Conservation (phyloP, 2,329 filamentous ascomycete species). For the Thielaviopsis populi region DNA sequence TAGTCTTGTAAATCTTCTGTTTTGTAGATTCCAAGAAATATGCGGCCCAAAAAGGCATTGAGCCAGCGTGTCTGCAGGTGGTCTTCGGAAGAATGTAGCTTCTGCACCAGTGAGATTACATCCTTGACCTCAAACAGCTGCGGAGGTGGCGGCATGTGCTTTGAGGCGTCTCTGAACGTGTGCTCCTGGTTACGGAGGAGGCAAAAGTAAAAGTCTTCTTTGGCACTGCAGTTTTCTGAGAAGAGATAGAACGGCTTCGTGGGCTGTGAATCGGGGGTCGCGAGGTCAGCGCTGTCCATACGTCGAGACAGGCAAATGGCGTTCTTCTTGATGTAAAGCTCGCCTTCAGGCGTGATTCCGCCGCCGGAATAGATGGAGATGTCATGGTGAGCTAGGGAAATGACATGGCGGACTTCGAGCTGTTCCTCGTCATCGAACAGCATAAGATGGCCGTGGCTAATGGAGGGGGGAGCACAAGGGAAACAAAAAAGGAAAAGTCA, state of each 20-base stretch:
- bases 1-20: constrained; percentile 67
- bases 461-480: not conserved
- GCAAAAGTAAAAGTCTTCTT: constrained; percentile 97
- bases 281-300: constrained; percentile 35
- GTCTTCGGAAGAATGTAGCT: constrained; percentile 80
- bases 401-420: constrained; percentile 88
- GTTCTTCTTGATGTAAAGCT: constrained; percentile 91
- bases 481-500: constrained; percentile 10
- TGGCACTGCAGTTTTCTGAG: constrained; percentile 86
- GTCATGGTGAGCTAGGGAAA: constrained; percentile 77
- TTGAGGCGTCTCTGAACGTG: constrained; percentile 28
- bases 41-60: constrained; percentile 74
- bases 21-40: constrained; percentile 79
- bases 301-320: constrained; percentile 67
- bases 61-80: constrained; percentile 84
- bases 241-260: constrained; percentile 88
- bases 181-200: constrained; percentile 72
- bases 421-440: constrained; percentile 93
- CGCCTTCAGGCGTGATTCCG: constrained; percentile 67
- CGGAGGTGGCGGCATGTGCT: constrained; percentile 39
- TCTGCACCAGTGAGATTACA: constrained; percentile 79
- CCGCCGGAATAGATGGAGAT: constrained; percentile 74
- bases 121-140: constrained; percentile 69
- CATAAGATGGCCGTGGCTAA: constrained; percentile 85
- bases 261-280: constrained; percentile 38